Evolutionary conservation across 441 rosid species (phyloP), one percentile per base, ranked within the genome.

Genomic region (Gossypium davidsonii): DNA sequence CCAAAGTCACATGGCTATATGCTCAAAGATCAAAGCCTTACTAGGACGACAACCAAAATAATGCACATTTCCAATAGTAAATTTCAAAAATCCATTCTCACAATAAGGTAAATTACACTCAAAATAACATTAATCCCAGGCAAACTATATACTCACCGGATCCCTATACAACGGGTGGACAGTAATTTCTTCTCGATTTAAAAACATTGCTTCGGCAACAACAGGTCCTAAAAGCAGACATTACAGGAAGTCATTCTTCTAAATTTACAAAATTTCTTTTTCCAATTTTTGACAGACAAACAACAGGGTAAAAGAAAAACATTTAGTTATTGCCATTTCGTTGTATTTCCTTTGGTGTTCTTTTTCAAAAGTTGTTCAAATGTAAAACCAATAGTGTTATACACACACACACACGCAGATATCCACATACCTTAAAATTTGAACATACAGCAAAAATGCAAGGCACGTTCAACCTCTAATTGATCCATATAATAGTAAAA

Each of bases 171-270:
- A 78, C 12, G 99, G 99, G 82, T 87, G 81, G 25, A 93, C 88
- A 1, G 95, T 84, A 82, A 88, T 77, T 83, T 92, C 98, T 82
- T 95, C 98, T 1, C 95, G 89, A 76, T 93, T 92, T 55, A 89
- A 85, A 88, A 95, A 91, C 89, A 84, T 95, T 39, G 98, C 98
- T 86, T 93, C 96, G 8, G 97, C 98, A 81, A 91, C 95, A 55
- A 95, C 91, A 11, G 98, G 99, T 62, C 97, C 99, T 95, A 73
- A 70, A 66, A 76, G 39, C 60, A 75, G 55, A 71, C 71, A 46
- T 64, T 37, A 74, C 21, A 55, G 7, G 9, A 48, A 49, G 18
- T 42, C 18, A 42, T 42, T 20, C 4, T 42, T 42, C 53, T 67
- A 10, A 3, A n/a, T 23, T 42, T 44, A 42, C 20, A 23, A 21